Evolutionary conservation across 441 rosid species (phyloP), one percentile per base, ranked within the genome.

Genomic region (Bocquillonia castaneifolia): DNA sequence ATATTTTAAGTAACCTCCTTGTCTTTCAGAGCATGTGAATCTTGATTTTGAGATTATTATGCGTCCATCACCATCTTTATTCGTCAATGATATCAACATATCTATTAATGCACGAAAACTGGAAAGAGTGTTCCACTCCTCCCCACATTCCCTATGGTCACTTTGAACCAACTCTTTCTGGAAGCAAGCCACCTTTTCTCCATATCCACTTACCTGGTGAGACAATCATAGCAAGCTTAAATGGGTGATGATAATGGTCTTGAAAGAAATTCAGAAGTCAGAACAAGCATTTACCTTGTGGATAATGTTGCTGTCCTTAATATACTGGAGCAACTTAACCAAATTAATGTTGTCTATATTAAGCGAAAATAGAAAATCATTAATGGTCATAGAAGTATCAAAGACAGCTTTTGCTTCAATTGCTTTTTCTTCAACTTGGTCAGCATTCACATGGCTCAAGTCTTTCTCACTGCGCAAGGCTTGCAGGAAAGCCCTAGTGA

Each of bases 271-370:
- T 23, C 36, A 70, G 8, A 48, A 48, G 36, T 22, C 60, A 59
- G 73, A 65, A 72, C 29, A 59, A 48, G 60, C 64, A 70, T 54
- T 80, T 31, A 93, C 99, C 98, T 94, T 94, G 80, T 88, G 93
- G 68, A 88, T 79, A 68, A 94, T 78, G 63, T 88, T 86, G 90
- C 92, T 94, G 79, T 88, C 94, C 77, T 83, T 87, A 68, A 92
- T 71, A 79, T 92, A 94, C 36, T 82, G 79, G 6, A 86, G 79
- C 84, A 94, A 80, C 76, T 94, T 92, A 77, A 88, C 74, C 81
- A 94, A 77, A 75, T 94, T 94, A 69, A 94, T 87, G 79, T 92
- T 94, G 81, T 94, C 98, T 59, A 94, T 86, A 72, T 84, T 88
- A 69, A 83, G 83, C 66, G 87, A 84, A 78, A 94, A 94, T 12